Percentiles rank a stretch among this genome's conserved stretches.
Evolutionary conservation across 2,329 filamentous ascomycete genomes (phyloP).

Genomic region (Neoarthrinium moseri): DNA sequence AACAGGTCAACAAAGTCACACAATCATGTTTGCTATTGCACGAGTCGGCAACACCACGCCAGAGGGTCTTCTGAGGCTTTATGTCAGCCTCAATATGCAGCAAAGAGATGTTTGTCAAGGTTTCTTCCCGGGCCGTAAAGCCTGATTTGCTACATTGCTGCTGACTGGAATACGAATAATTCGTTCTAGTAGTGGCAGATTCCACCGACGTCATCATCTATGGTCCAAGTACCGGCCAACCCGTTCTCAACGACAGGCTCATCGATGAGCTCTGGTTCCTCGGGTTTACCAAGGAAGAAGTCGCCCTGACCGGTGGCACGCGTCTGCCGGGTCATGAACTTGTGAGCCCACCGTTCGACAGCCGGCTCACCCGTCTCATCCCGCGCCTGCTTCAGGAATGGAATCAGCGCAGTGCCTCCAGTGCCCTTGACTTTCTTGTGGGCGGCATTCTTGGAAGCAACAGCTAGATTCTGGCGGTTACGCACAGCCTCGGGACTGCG

Average conservation of each 20-base stretch:
- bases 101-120: no score
- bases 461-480: slow-evolving; percentile 56
- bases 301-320: slow-evolving; percentile 50
- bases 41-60: no score
- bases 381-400: slow-evolving; percentile 92
- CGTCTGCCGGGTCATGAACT: slow-evolving; percentile 55
- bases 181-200: slow-evolving; percentile 50
- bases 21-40: no score
- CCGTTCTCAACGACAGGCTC: slow-evolving; percentile 45
- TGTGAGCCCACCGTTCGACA: slow-evolving; percentile 62
- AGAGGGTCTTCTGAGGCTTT: no score
- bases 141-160: no score
- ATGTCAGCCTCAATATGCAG: slow-evolving; percentile 1
- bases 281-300: slow-evolving; percentile 56
- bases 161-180: no score
- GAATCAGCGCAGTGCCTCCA: slow-evolving; percentile 89
- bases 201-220: slow-evolving; percentile 74
- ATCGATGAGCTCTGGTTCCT: slow-evolving; percentile 31
- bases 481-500: slow-evolving; percentile 48
- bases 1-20: no score
- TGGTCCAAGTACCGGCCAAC: slow-evolving; percentile 82
- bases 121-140: no score
- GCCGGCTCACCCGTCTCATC: slow-evolving; percentile 95
- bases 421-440: slow-evolving; percentile 76
- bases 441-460: slow-evolving; percentile 48